Evolutionary conservation across 345 rosid genomes (phyloP), one percentile per base, ranked within the genome.

Genomic region (Raphanus sativus): DNA sequence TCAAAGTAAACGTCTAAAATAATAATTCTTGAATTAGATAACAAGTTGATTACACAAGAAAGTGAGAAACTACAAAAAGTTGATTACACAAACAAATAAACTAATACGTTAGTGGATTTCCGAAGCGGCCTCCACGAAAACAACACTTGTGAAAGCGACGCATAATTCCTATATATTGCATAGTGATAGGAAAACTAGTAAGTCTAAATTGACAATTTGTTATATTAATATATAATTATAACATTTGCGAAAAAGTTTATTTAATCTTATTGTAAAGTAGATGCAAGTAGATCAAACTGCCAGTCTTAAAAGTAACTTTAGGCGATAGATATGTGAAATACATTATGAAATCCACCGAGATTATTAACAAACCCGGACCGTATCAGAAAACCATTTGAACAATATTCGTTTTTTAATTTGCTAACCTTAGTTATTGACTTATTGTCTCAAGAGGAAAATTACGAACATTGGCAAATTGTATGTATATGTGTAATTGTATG

Each of bases 51-150:
- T 59, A 58, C n/a, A 58, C n/a, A 9, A 58, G 62, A 58, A 58
- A 58, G n/a, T 13, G 48, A 40, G 48, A 10, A 40, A 11, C 48
- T 21, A 21, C 29, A 56, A 56, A 8, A 56, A 4, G 68, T 32
- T 45, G 62, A 75, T 60, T 30, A 61, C 62, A 50, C 36, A 64
- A 63, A 77, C 50, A 17, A 55, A 70, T 40, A 38, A 64, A 21
- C 11, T 13, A 52, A 29, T 13, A 28, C 36, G 13, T 38, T 54
- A 78, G 81, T 72, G 81, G 81, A 66, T 28, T 10, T 65, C 3
- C 11, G 67, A 78, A 56, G 32, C 15, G 76, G 72, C 65, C 55
- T 78, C 81, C 81, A 78, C 63, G 73, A 78, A 32, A 78, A 59
- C 9, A 50, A 65, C 68, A 5, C 15, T 59, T 66, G 0, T 32